phyloP scores from a whole-genome alignment of 176 grass and related monocot genomes.

The Ensete ventricosum region DNA sequence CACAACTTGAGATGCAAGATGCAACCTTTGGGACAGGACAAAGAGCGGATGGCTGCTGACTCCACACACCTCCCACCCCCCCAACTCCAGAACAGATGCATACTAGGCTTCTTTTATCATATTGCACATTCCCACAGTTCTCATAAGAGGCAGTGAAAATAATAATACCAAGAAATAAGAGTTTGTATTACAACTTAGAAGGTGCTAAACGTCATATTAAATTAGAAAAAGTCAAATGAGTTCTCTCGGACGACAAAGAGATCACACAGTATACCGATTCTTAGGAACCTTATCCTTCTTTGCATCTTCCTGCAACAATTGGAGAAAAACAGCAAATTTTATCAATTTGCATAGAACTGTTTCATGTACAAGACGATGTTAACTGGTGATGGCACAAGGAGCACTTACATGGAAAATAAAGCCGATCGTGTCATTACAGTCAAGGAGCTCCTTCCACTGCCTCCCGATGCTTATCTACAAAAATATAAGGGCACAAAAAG shows the following conservation, averaged over 20 bases:
- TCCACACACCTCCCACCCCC: too few relatives aligned
- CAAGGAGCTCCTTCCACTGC: slow-evolving; percentile 90
- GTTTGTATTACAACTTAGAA: neutral
- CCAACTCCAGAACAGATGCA: too few relatives aligned
- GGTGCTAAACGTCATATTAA: neutral
- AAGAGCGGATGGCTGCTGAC: too few relatives aligned
- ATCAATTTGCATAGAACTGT: neutral
- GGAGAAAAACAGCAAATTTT: neutral
- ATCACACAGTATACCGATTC: slow-evolving; percentile 66
- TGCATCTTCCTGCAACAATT: slow-evolving; percentile 51
- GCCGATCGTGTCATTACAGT: slow-evolving; percentile 63
- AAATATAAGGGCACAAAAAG: neutral
- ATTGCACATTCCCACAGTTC: too few relatives aligned
- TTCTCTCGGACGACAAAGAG: neutral
- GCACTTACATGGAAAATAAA: slow-evolving; percentile 75
- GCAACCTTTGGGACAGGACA: too few relatives aligned
- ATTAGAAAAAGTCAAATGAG: neutral
- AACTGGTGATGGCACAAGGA: neutral
- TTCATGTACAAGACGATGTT: neutral
- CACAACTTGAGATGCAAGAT: too few relatives aligned
- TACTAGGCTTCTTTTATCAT: too few relatives aligned
- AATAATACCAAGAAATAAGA: neutral
- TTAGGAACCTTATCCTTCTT: slow-evolving; percentile 47
- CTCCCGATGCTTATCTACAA: slow-evolving; percentile 68
- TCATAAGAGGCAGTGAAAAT: neutral